Conservation (phyloP, 1,284 basidiomycete species). For the Leccinum solheimii region DNA sequence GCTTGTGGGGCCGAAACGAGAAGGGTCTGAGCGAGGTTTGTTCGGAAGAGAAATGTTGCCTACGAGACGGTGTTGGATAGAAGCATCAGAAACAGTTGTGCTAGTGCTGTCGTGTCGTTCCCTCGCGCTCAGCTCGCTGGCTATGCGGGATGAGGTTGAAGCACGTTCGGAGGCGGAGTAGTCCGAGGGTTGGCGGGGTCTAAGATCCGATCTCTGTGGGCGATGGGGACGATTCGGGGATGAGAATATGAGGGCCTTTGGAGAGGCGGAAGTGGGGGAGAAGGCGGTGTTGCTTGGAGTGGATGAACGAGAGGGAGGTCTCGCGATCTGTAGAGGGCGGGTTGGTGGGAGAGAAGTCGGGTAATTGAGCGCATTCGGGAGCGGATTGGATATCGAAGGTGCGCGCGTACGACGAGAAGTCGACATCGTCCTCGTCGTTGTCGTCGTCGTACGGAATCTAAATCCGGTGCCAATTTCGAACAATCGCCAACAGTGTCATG, state of each 20-base stretch:
- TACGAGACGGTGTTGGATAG: slow-evolving; percentile 31
- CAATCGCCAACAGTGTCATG: slow-evolving; percentile 1
- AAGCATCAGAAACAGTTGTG: slow-evolving; percentile 44
- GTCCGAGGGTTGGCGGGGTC: slow-evolving; percentile 45
- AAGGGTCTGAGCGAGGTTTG: slow-evolving; percentile 34
- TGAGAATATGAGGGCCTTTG: slow-evolving; percentile 38
- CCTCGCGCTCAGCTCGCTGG: slow-evolving; percentile 33
- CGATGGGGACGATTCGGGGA: slow-evolving; percentile 51
- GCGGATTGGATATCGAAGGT: slow-evolving; percentile 30
- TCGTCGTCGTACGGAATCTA: slow-evolving; percentile 4
- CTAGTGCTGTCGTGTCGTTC: slow-evolving; percentile 38
- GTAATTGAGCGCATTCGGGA: slow-evolving; percentile 31
- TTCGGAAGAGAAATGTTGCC: slow-evolving; percentile 33
- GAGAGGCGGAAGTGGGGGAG: slow-evolving; percentile 35
- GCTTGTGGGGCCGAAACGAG: slow-evolving; percentile 35
- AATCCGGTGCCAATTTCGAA: slow-evolving; percentile 4
- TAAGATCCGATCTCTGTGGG: slow-evolving; percentile 57
- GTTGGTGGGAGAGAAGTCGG: slow-evolving; percentile 25
- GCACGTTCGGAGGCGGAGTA: slow-evolving; percentile 44
- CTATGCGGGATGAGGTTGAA: slow-evolving; percentile 36
- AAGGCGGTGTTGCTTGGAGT: slow-evolving; percentile 42
- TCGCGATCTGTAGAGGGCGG: slow-evolving; percentile 35
- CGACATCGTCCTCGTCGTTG: slow-evolving; percentile 25
- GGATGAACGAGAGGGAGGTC: slow-evolving; percentile 45
- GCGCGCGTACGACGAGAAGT: slow-evolving; percentile 25